A percentile compares a stretch with the other conserved stretches of the same genome.
Conservation (phyloP, 2,329 filamentous ascomycete genomes). For the Colletotrichum gloeosporioides region DNA sequence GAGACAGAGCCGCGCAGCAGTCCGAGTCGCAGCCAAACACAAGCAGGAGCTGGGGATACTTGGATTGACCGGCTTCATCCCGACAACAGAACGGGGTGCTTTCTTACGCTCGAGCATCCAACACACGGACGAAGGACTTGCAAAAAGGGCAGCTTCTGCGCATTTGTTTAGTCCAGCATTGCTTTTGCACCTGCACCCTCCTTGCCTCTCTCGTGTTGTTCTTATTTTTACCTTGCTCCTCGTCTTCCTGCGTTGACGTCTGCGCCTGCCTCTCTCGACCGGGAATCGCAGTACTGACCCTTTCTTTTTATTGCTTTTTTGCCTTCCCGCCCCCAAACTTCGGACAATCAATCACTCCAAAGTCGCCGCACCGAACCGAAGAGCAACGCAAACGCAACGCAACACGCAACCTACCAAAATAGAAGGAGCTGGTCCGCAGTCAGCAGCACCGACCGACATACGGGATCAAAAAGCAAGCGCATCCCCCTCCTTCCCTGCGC, state of each 20-base stretch:
- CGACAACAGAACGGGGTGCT: neutral
- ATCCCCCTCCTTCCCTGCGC: neutral
- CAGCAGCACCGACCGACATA: neutral
- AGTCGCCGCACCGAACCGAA: neutral
- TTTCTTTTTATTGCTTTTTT: neutral
- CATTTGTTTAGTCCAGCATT: neutral
- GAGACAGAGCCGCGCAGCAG: slow-evolving; percentile 14
- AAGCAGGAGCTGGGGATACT: neutral
- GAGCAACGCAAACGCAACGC: neutral
- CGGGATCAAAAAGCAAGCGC: neutral
- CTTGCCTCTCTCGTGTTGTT: neutral
- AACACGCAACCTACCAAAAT: neutral
- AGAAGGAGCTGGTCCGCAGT: neutral
- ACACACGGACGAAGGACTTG: neutral
- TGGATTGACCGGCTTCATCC: neutral
- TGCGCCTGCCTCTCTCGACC: neutral
- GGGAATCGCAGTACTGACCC: neutral
- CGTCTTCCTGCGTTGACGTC: neutral
- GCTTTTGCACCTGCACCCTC: neutral
- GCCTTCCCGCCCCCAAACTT: neutral
- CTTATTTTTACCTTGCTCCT: neutral
- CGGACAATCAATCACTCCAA: neutral
- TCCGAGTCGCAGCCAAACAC: neutral
- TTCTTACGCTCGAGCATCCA: neutral
- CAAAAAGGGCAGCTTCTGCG: neutral